Percentiles rank a stretch among this genome's conserved stretches.
Evolutionary conservation across 129 eudicot genomes (phyloP).

Genomic region (Ambrosia artemisiifolia): DNA sequence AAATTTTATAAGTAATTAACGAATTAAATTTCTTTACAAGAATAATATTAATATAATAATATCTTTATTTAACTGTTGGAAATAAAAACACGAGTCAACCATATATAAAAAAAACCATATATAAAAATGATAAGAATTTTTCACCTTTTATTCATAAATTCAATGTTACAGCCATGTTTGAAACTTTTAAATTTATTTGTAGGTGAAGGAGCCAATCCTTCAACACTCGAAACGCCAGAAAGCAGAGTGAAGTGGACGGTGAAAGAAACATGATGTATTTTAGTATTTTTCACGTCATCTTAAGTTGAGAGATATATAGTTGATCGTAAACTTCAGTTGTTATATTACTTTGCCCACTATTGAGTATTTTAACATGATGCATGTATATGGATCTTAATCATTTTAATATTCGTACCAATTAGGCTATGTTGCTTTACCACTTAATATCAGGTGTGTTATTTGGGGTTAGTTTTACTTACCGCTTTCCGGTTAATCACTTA

Average conservation of each 20-base stretch:
- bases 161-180: not conserved
- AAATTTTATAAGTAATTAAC: not conserved
- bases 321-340: not conserved
- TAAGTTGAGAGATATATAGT: not conserved
- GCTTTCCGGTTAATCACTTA: too few relatives aligned
- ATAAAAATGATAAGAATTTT: not conserved
- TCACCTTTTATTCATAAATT: not conserved
- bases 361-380: not conserved
- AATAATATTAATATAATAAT: too few relatives aligned
- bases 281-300: conserved; percentile 11
- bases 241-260: conserved; percentile 28
- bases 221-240: conserved; percentile 79
- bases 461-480: too few relatives aligned
- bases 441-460: too few relatives aligned
- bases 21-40: not conserved
- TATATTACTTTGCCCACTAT: not conserved
- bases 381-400: not conserved
- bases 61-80: not conserved
- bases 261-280: not conserved
- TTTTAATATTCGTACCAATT: not conserved
- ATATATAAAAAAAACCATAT: not conserved
- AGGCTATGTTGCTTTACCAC: not conserved
- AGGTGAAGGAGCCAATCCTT: conserved; percentile 92
- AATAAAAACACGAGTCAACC: not conserved
- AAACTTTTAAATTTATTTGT: not conserved